A percentile compares a stretch with the other conserved stretches of the same genome.
Evolutionary conservation across 441 rosid species (phyloP).

Genomic region (Capsella rubella): DNA sequence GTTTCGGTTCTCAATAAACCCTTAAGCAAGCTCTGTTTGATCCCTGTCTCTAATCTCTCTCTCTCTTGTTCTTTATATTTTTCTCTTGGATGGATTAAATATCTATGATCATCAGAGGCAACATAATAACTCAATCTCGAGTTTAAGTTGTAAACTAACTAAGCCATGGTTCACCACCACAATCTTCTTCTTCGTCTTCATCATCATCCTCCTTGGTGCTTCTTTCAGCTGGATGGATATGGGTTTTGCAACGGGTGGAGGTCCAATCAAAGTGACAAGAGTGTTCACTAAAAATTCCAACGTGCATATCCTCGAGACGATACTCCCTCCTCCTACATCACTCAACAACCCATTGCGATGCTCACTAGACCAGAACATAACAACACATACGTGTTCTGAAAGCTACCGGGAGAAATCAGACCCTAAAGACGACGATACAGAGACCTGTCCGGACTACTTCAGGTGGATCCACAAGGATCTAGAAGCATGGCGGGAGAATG

Average conservation of each 20-base stretch:
- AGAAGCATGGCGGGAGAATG: constrained; percentile 51
- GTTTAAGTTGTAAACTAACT: constrained; percentile 21
- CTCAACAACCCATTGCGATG: constrained; percentile 27
- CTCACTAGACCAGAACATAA: constrained; percentile 24
- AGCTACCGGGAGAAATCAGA: constrained; percentile 24
- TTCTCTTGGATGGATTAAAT: neutral
- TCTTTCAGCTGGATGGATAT: constrained; percentile 43
- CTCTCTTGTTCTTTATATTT: neutral
- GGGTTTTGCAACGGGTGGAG: constrained; percentile 29
- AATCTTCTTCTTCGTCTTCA: constrained; percentile 31
- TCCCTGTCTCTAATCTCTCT: neutral
- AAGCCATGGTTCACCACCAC: constrained; percentile 46
- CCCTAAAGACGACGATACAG: neutral
- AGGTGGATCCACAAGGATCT: constrained; percentile 67
- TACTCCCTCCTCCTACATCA: neutral
- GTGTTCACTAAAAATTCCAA: constrained; percentile 24
- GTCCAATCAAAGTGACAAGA: constrained; percentile 27
- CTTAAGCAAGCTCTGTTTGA: neutral
- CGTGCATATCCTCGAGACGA: neutral
- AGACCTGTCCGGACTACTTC: constrained; percentile 64
- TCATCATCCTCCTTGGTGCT: constrained; percentile 45
- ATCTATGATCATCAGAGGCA: constrained; percentile 15
- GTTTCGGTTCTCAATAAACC: too few species aligned
- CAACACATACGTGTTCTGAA: constrained; percentile 36
- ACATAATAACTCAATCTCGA: constrained; percentile 4